phyloP scores from a whole-genome alignment of 768 basidiomycete genomes.

The Trametopsis cervina region DNA sequence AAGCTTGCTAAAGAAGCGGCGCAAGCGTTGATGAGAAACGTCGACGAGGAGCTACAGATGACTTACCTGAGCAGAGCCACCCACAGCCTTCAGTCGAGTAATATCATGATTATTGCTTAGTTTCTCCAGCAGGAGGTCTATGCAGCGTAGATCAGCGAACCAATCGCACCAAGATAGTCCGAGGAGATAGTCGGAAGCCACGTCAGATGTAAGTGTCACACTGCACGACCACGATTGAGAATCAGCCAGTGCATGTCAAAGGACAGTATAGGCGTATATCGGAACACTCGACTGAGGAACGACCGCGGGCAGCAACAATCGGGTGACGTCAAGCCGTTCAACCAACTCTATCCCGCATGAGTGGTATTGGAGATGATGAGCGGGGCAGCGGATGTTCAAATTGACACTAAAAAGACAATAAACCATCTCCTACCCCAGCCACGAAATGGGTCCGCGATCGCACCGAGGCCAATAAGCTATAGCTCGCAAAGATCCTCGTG shows the following conservation, averaged over 20 bases:
- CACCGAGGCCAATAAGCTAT: background rate
- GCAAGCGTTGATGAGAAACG: conserved; percentile 5
- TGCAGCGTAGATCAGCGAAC: background rate
- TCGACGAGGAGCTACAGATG: background rate
- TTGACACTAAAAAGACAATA: background rate
- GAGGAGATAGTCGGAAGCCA: too few relatives aligned
- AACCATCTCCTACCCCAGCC: background rate
- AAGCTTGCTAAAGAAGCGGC: conserved; percentile 41
- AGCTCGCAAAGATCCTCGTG: background rate
- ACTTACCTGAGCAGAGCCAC: conserved; percentile 73
- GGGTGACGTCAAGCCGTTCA: too few relatives aligned
- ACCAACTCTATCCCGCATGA: too few relatives aligned
- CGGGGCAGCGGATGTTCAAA: background rate
- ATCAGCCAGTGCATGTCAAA: background rate
- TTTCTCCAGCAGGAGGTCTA: conserved; percentile 74
- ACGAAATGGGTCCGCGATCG: background rate
- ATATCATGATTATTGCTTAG: conserved; percentile 64
- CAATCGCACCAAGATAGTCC: background rate
- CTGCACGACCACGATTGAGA: background rate
- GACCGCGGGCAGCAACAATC: too few relatives aligned
- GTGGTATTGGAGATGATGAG: background rate
- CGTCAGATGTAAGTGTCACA: background rate
- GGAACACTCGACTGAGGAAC: too few relatives aligned
- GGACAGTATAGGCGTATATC: background rate
- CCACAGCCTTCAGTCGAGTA: conserved; percentile 64